Evolutionary conservation across 2,329 filamentous ascomycete genomes (phyloP), one percentile per base, ranked within the genome.

Genomic region (Sarocladium oryzae): DNA sequence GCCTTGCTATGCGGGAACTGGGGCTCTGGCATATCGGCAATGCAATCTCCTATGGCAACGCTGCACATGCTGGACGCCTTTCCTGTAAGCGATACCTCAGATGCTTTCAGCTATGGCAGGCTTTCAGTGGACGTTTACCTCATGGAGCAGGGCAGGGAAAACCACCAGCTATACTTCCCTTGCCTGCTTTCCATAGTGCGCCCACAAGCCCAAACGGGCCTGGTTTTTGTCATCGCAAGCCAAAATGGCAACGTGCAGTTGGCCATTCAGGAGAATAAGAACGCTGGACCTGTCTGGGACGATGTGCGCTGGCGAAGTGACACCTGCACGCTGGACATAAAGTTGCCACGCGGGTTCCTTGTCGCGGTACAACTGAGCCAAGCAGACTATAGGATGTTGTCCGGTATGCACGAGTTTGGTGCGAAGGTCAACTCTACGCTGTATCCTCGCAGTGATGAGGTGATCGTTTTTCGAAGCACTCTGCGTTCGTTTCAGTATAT

Each of bases 351-450:
- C 56, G 88, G 88, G 1, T 92, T 93, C 61, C 71, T 85, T 53
- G 69, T 95, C 37, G 79, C 79, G 18, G 70, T 93, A 16, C 82
- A 86, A 56, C 84, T 90, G 62, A 76, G 76, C 13, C 86, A 90
- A 59, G 72, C 79, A n/a, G 89, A 95, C 62, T 95, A 87, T 69
- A 81, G 84, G 55, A 83, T 80, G 55, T 69, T 95, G 10, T 91
- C 85, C 81, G 86, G 82, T 58, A 89, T 95, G 66, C 89, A 90
- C 57, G 89, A 95, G 54, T 92, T 95, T 63, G 88, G 86, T 23
- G 79, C 78, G 56, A 89, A 87, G 60, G 81, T 92, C 2, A 85
- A 90, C 61, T 76, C 77, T 23, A 87, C 82, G 49, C 73, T 95
- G 37, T 81, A 82, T 32, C 81, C 84, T 6, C 78, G 82, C 36